Conservation (phyloP, 192 early-diverging fungal species). For the Umbelopsis vinacea region DNA sequence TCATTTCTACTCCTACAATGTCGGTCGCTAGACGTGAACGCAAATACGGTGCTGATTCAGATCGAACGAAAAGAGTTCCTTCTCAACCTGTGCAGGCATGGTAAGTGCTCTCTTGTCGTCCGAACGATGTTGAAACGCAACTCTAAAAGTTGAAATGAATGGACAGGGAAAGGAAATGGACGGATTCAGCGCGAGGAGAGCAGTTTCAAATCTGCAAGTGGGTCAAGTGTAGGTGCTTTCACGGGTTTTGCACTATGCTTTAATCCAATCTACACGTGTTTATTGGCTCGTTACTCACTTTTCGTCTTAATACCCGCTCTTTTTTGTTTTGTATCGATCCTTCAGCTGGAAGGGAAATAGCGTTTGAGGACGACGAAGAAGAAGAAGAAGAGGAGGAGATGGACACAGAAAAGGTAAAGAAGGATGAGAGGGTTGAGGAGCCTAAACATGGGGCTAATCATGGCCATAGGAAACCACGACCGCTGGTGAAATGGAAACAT, state of each 20-base stretch:
- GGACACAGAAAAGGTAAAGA: slow-evolving; percentile 3
- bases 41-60: slow-evolving; percentile 17
- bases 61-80: slow-evolving; percentile 9
- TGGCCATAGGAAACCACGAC: not conserved
- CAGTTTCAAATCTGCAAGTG: slow-evolving; percentile 11
- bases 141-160: not conserved
- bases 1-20: not conserved
- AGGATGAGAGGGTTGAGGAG: no score
- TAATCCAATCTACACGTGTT: no score
- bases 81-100: slow-evolving; percentile 23
- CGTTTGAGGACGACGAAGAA: slow-evolving; percentile 10
- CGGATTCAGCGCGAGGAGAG: not conserved
- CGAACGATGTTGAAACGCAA: no score
- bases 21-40: slow-evolving; percentile 17
- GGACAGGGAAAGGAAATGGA: slow-evolving; percentile 15
- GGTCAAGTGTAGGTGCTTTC: slow-evolving; percentile 3
- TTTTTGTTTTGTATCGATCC: not conserved
- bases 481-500: not conserved
- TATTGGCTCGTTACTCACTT: no score
- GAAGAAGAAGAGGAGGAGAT: slow-evolving; percentile 15
- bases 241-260: no score
- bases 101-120: not conserved
- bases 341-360: slow-evolving; percentile 10
- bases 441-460: no score
- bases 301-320: not conserved